Evolutionary conservation across 768 basidiomycete genomes (phyloP), one percentile per base, ranked within the genome.

Genomic region (Leucogyrophana mollusca): DNA sequence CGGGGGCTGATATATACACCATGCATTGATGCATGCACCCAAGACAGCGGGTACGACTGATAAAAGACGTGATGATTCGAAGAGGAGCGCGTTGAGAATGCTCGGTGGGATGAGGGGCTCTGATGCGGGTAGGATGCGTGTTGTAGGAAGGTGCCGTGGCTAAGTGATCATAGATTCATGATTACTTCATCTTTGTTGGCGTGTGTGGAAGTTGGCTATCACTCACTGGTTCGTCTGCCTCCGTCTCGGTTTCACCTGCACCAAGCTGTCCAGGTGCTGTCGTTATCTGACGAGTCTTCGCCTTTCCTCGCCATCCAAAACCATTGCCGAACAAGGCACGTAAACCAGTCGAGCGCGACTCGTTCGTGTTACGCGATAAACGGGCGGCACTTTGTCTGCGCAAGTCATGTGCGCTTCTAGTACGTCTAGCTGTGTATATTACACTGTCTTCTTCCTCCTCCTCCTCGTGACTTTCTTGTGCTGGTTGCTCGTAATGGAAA

Each of bases 211-310:
- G n/a, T n/a, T n/a, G n/a, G n/a, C 25, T 34, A 38, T 8, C 50
- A 40, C 85, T 69, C 59, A 88, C 87, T 27, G 82, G 82, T 56
- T 89, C 87, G 55, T 89, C 87, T 10, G 78, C 73, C 58, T 90
- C 87, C 0, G 87, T 88, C 59, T 90, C 87, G 0, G 87, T 88
- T 66, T 89, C 87, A 6, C 85, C 85, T 21, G 83, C 85, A 50
- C 86, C 81, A 33, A 68, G 56, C 45, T 70, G 69, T 3, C 76
- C 83, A 14, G 77, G 79, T 0, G 78, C 71, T 0, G 86, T 88
- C n/a, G 78, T 83, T 56, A 88, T 87, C 47, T 65, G 64, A 1
- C 49, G 45, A 25, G 62, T 64, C 56, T 73, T 79, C 41, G 70
- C 60, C 22, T 66, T 69, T n/a, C n/a, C n/a, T 20, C 70, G 65